Percentiles rank a stretch among this genome's conserved stretches.
These are phyloP conservation scores for Umbelopsis vinacea DNA, from an alignment of 192 early-diverging fungal species.

Conservation along the genomic window DNA sequence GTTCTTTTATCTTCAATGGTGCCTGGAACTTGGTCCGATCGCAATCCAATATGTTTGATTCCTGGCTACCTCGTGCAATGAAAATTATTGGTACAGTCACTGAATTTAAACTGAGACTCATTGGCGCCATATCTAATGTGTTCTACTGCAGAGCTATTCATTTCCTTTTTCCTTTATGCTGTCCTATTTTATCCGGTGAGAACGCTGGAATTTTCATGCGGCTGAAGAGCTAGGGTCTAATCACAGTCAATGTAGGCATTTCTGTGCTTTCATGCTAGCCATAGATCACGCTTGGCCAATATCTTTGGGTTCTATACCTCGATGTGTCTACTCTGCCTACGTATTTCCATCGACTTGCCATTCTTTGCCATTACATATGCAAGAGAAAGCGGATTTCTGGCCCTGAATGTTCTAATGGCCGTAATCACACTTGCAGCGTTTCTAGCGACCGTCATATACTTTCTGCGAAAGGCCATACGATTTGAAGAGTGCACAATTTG, in stretches of 20 bases:
- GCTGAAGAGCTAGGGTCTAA: neutral
- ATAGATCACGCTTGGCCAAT: constrained; percentile 33
- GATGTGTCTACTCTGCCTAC: constrained; percentile 28
- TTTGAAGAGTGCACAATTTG: constrained; percentile 30
- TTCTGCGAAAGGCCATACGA: constrained; percentile 20
- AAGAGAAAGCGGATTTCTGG: constrained; percentile 26
- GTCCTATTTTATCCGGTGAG: constrained; percentile 43
- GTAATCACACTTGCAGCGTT: constrained; percentile 32
- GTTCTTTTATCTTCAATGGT: constrained; percentile 41
- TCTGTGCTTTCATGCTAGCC: constrained; percentile 45
- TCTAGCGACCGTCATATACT: constrained; percentile 27
- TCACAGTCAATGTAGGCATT: constrained; percentile 29
- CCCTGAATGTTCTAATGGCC: constrained; percentile 25
- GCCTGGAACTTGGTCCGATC: constrained; percentile 42
- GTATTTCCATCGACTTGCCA: constrained; percentile 29
- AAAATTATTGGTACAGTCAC: constrained; percentile 36
- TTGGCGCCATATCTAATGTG: neutral
- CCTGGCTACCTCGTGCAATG: constrained; percentile 34
- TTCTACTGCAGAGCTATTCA: constrained; percentile 31
- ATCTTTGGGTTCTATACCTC: constrained; percentile 30
- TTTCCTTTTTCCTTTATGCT: constrained; percentile 43
- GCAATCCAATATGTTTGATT: constrained; percentile 35
- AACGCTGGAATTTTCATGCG: neutral
- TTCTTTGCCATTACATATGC: constrained; percentile 36
- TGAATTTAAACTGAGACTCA: too few species aligned